Evolutionary conservation across 805 yeast genomes (phyloP), one percentile per base, ranked within the genome.

Genomic region (Torulaspora gathmanii): DNA sequence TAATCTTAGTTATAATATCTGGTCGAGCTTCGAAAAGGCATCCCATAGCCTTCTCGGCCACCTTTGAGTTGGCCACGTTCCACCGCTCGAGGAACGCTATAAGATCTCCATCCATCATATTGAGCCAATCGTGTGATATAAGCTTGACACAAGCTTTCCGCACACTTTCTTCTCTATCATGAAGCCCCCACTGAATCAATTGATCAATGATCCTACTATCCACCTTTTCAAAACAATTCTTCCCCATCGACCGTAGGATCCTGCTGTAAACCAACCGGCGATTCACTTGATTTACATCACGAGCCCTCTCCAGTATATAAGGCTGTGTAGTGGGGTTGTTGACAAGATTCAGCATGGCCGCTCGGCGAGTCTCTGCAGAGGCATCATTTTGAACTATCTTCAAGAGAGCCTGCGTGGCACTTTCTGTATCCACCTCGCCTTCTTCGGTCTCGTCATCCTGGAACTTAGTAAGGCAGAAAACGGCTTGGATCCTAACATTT

Each of bases 321-420:
- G 83, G 79, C 15, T 78, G 68, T 0, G 89, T 82, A 1, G 56
- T 52, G 3, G 65, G 55, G 33, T 74, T 75, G 53, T 80, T 82
- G 19, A 74, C 79, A 26, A 91, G 62, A 59, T 88, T 86, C 35
- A 83, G 68, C 56, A 89, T 67, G 0, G 91, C 91, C 0, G 95
- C 89, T 48, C 95, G 73, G 53, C 98, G 74, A 1, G 90, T 96
- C 50, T 93, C 98, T 0, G 96, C 81, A 55, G 83, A 83, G 2
- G 86, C 77, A 65, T 91, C 99, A 57, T 83, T 78, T 56, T 80
- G 83, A 54, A 87, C 70, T 0, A 82, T 73, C n/a, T 63, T 62
- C 41, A 76, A 55, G 28, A 80, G 65, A 33, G 69, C 69, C 35
- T 71, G 68, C 2, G 77, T 71, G 5, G 80, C 79, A 47, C 71